These are phyloP conservation scores for Mrakia blollopis DNA, from an alignment of 768 basidiomycete species.

Conservation along the genomic window DNA sequence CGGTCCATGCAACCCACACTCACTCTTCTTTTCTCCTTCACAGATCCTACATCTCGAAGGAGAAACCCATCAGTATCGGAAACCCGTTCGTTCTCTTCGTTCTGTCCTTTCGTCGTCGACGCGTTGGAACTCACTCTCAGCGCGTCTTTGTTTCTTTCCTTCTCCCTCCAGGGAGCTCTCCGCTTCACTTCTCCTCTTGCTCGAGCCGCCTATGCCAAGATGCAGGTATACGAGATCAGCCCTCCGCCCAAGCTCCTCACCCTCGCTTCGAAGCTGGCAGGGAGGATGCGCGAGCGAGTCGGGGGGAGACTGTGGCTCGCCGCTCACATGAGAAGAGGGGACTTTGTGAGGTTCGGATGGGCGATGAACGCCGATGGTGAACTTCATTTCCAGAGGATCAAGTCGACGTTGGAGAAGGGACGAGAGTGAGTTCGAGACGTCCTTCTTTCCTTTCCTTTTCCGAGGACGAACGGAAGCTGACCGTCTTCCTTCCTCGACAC, in stretches of 20 bases:
- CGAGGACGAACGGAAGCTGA: background rate
- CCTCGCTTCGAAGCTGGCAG: slow-evolving; percentile 12
- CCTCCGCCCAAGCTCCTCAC: slow-evolving; percentile 13
- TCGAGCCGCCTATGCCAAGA: slow-evolving; percentile 17
- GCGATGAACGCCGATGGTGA: slow-evolving; percentile 31
- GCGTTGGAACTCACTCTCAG: background rate
- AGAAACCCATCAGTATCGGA: slow-evolving; percentile 28
- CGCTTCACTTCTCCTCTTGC: slow-evolving; percentile 28
- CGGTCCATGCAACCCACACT: background rate
- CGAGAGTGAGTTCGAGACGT: slow-evolving; percentile 7
- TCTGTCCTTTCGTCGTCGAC: background rate
- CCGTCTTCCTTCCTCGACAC: background rate
- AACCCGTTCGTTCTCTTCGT: background rate
- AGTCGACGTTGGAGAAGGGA: slow-evolving; percentile 18
- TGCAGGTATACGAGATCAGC: slow-evolving; percentile 26
- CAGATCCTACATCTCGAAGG: slow-evolving; percentile 47
- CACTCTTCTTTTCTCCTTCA: background rate
- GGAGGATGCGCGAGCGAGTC: slow-evolving; percentile 21
- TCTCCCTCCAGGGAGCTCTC: background rate
- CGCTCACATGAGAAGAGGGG: slow-evolving; percentile 32
- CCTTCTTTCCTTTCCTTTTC: background rate
- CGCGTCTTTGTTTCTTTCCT: background rate
- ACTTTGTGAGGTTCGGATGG: slow-evolving; percentile 33
- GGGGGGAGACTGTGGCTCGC: slow-evolving; percentile 27
- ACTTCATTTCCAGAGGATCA: slow-evolving; percentile 31